Evolutionary conservation across 1,139 yeast genomes (phyloP).

Genomic region (Zhuliangozyma parablackwelliae): DNA sequence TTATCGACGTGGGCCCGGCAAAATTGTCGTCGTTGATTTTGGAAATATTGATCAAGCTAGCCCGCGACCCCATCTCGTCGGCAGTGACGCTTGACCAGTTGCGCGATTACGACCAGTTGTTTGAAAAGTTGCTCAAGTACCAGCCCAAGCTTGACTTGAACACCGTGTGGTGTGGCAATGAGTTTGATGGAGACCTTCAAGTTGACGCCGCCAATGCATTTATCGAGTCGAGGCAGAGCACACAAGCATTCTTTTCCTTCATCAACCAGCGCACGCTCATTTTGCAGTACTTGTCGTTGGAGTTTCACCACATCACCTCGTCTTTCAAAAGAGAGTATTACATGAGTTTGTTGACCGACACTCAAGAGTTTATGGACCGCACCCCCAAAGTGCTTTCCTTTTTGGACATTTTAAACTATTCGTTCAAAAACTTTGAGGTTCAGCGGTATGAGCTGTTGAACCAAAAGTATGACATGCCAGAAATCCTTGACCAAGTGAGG

Average conservation of each 20-base stretch:
- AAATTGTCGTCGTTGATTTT: constrained; percentile 54
- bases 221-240: constrained; percentile 29
- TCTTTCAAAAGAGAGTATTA: constrained; percentile 53
- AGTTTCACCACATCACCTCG: constrained; percentile 63
- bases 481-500: constrained; percentile 23
- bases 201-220: constrained; percentile 24
- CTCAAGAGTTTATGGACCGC: constrained; percentile 41
- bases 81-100: constrained; percentile 48
- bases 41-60: constrained; percentile 57
- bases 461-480: constrained; percentile 25
- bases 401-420: constrained; percentile 64
- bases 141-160: constrained; percentile 51
- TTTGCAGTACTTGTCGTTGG: constrained; percentile 67
- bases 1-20: constrained; percentile 51
- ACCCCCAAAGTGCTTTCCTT: constrained; percentile 65
- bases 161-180: constrained; percentile 49
- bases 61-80: constrained; percentile 54
- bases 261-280: constrained; percentile 58
- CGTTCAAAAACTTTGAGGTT: constrained; percentile 35
- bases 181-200: constrained; percentile 39
- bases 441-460: constrained; percentile 39
- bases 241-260: constrained; percentile 58
- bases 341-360: constrained; percentile 48
- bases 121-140: constrained; percentile 46
- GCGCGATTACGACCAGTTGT: constrained; percentile 43